phyloP scores from a whole-genome alignment of 1,139 yeast genomes.

The Blastobotrys proliferans region DNA sequence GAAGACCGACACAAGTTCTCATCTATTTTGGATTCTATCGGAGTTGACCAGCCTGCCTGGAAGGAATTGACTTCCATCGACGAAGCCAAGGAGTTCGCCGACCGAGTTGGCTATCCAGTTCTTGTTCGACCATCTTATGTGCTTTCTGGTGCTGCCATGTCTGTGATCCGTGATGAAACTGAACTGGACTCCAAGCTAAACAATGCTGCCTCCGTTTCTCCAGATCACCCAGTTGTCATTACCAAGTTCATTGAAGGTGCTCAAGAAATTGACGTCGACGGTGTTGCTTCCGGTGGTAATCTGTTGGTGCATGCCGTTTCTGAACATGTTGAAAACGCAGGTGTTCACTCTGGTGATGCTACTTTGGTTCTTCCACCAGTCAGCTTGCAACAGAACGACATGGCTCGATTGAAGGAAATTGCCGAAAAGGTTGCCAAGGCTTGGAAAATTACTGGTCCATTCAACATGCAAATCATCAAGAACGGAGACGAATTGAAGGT shows the following conservation, averaged over 20 bases:
- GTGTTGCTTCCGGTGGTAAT: conserved; percentile 84
- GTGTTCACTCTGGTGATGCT: conserved; percentile 98
- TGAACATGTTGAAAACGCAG: conserved; percentile 98
- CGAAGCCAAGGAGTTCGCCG: conserved; percentile 84
- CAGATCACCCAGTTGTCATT: conserved; percentile 95
- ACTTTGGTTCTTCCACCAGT: conserved; percentile 93
- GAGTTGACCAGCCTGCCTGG: conserved; percentile 97
- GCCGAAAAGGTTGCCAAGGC: conserved; percentile 93
- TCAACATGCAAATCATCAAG: conserved; percentile 96
- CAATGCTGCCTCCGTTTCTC: conserved; percentile 87
- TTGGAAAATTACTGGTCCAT: conserved; percentile 96
- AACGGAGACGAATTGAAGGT: conserved; percentile 84
- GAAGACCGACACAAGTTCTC: conserved; percentile 99
- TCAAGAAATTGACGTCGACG: conserved; percentile 95
- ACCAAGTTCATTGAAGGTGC: conserved; percentile 95
- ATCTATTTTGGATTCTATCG: conserved; percentile 83
- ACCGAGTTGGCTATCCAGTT: conserved; percentile 88
- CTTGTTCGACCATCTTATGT: conserved; percentile 97
- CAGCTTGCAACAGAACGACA: conserved; percentile 78
- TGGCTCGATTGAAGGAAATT: conserved; percentile 84
- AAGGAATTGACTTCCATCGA: conserved; percentile 83
- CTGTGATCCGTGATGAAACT: conserved; percentile 71
- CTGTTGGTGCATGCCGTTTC: conserved; percentile 93
- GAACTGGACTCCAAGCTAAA: conserved; percentile 79
- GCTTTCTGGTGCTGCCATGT: conserved; percentile 98